Percentiles rank a stretch among this genome's conserved stretches.
These are phyloP conservation scores for Yamadazyma sp. DNA, from an alignment of 805 yeast genomes.

Conservation along the genomic window DNA sequence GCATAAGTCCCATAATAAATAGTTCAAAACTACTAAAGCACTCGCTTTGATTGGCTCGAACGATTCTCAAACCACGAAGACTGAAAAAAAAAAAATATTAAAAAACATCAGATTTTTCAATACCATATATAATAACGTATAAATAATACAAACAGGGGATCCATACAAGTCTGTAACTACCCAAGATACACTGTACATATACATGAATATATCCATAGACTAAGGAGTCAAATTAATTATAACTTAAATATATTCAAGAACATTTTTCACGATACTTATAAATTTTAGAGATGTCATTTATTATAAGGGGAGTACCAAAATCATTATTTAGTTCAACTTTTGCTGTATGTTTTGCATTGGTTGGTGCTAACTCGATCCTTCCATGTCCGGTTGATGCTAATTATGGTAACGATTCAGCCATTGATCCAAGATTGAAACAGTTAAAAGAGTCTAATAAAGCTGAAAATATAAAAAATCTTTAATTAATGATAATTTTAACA, in stretches of 20 bases:
- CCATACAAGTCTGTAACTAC: too few relatives aligned
- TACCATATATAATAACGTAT: too few relatives aligned
- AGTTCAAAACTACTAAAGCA: conserved; percentile 7
- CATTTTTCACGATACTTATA: too few relatives aligned
- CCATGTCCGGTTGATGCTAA: conserved; percentile 44
- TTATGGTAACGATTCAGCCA: conserved; percentile 38
- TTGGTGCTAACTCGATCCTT: conserved; percentile 52
- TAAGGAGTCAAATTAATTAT: too few relatives aligned
- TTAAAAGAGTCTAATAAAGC: too few relatives aligned
- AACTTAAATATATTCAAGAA: too few relatives aligned
- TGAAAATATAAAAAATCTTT: too few relatives aligned
- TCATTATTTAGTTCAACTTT: conserved; percentile 65
- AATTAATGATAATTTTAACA: too few relatives aligned
- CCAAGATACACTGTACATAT: too few relatives aligned
- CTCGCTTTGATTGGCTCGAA: conserved; percentile 9
- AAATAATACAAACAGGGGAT: too few relatives aligned
- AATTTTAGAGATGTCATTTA: conserved; percentile 10
- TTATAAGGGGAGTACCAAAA: conserved; percentile 15
- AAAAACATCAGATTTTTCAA: conserved; percentile 9
- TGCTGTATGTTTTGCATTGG: conserved; percentile 57
- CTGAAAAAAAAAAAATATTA: conserved; percentile 2
- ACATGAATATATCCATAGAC: too few relatives aligned
- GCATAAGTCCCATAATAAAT: not conserved
- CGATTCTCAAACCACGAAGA: conserved; percentile 3
- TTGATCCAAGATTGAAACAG: conserved; percentile 29